Percentiles rank a stretch among this genome's conserved stretches.
Conservation (phyloP, 169 alveolate genomes). For the Plasmodium reichenowi region DNA sequence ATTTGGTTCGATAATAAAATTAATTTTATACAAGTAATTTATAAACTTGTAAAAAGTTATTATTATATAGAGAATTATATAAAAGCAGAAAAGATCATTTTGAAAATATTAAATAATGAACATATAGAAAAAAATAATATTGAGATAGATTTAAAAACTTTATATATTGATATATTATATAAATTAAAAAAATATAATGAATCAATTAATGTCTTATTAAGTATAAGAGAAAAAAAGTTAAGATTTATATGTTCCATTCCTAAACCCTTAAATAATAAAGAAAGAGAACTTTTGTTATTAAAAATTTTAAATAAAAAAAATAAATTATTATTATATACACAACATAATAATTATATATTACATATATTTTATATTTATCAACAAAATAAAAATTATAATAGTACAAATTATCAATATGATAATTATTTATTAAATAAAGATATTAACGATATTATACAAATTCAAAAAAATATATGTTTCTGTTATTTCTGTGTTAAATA, state of each 20-base stretch:
- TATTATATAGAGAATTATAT: slow-evolving; percentile 36
- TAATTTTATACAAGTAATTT: slow-evolving; percentile 7
- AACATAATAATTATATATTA: slow-evolving; percentile 49
- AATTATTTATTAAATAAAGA: slow-evolving; percentile 19
- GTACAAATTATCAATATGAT: slow-evolving; percentile 23
- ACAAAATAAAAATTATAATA: slow-evolving; percentile 6
- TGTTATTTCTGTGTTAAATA: slow-evolving; percentile 74
- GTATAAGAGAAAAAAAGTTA: slow-evolving; percentile 66
- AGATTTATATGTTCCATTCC: slow-evolving; percentile 57
- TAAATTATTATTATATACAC: slow-evolving; percentile 46
- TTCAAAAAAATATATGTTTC: slow-evolving; percentile 44
- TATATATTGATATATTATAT: slow-evolving; percentile 48
- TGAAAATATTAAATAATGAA: slow-evolving; percentile 27
- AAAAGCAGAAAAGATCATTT: slow-evolving; percentile 56
- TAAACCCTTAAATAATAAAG: slow-evolving; percentile 64
- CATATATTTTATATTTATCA: slow-evolving; percentile 63
- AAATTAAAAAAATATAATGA: slow-evolving; percentile 48
- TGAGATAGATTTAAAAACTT: slow-evolving; percentile 58
- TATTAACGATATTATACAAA: slow-evolving; percentile 47
- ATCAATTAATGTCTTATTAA: slow-evolving; percentile 50
- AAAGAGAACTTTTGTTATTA: slow-evolving; percentile 44
- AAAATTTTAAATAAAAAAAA: slow-evolving; percentile 59
- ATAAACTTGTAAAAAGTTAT: slow-evolving; percentile 55
- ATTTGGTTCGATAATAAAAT: slow-evolving; percentile 14
- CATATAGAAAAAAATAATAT: slow-evolving; percentile 28